Percentiles rank a stretch among this genome's conserved stretches.
phyloP scores from a whole-genome alignment of 78 protist genomes.

The Thecamonas trahens region DNA sequence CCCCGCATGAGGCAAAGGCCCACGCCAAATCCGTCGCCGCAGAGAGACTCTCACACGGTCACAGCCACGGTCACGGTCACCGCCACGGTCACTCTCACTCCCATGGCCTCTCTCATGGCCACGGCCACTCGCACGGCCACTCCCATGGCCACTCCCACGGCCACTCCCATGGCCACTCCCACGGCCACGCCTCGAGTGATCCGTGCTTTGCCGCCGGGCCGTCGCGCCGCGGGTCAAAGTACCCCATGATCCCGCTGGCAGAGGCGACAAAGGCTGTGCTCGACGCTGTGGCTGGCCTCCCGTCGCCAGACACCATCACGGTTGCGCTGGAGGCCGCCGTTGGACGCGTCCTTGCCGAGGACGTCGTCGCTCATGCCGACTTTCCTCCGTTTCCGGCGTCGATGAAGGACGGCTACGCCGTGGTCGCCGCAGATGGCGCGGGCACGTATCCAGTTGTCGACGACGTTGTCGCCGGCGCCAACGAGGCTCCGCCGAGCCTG shows the following conservation, averaged over 20 bases:
- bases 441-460: background rate
- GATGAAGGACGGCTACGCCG: slow-evolving; percentile 65
- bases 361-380: background rate
- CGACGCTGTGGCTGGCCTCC: background rate
- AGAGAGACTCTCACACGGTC: background rate
- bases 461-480: background rate
- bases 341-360: slow-evolving; percentile 3
- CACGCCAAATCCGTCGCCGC: background rate
- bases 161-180: background rate
- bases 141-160: background rate
- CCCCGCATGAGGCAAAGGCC: background rate
- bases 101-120: background rate
- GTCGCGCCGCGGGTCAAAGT: background rate
- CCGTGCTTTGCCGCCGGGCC: background rate
- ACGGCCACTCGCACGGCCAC: background rate
- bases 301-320: background rate
- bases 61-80: background rate
- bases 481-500: background rate
- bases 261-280: background rate
- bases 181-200: background rate
- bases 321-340: background rate
- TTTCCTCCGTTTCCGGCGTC: slow-evolving; percentile 47
- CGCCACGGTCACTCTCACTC: background rate
- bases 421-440: slow-evolving; percentile 18
- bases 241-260: background rate